Conservation (phyloP, 495 filamentous ascomycete species). For the Aspergillus campestris region DNA sequence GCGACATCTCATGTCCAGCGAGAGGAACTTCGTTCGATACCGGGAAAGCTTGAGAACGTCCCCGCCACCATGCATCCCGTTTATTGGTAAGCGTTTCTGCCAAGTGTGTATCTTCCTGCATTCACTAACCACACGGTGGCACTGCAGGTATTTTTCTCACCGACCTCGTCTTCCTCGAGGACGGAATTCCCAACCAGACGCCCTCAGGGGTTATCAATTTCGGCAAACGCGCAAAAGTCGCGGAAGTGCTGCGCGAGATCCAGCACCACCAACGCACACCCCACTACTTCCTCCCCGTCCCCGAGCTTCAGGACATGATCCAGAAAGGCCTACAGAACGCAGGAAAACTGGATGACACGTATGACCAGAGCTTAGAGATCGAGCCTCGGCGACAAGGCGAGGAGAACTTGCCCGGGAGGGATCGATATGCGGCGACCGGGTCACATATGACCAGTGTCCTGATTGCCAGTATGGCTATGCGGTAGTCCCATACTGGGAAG, state of each 20-base stretch:
- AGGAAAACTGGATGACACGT: conserved; percentile 86
- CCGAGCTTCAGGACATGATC: conserved; percentile 88
- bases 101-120: neutral
- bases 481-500: neutral
- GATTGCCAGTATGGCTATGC: conserved; percentile 19
- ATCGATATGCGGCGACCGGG: conserved; percentile 37
- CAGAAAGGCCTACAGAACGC: conserved; percentile 75
- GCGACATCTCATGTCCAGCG: conserved; percentile 80
- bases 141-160: conserved; percentile 76
- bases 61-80: conserved; percentile 87
- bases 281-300: conserved; percentile 72
- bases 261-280: conserved; percentile 86
- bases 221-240: conserved; percentile 85
- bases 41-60: conserved; percentile 72
- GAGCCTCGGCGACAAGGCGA: conserved; percentile 86
- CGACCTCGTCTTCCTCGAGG: conserved; percentile 92
- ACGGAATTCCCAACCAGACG: conserved; percentile 86
- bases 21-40: conserved; percentile 89
- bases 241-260: conserved; percentile 84
- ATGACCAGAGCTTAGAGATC: conserved; percentile 74
- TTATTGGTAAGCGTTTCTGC: conserved; percentile 62
- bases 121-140: conserved; percentile 1
- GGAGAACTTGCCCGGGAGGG: conserved; percentile 39
- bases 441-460: conserved; percentile 31
- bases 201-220: conserved; percentile 89